Conservation (phyloP, 192 early-diverging fungal species). For the Allomyces macrogynus region DNA sequence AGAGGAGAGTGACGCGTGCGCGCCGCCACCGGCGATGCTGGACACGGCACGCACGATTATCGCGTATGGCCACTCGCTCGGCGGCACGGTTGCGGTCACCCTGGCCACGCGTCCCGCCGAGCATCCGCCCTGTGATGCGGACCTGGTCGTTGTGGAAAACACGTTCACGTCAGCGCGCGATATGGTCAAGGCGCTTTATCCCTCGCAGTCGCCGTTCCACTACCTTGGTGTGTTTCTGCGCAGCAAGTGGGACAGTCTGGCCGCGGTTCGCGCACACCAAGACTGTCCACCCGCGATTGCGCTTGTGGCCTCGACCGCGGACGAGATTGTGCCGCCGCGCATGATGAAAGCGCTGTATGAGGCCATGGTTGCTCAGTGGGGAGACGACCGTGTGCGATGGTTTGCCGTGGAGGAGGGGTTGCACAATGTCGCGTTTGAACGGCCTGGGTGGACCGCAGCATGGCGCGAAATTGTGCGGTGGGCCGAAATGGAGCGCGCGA, state of each 20-base stretch:
- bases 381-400: not conserved
- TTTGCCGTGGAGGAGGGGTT: not conserved
- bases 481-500: not conserved
- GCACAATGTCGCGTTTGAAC: not conserved
- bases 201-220: constrained; percentile 14
- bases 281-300: constrained; percentile 8
- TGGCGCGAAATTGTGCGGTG: not conserved
- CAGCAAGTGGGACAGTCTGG: constrained; percentile 14
- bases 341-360: constrained; percentile 14
- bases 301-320: constrained; percentile 14
- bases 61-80: constrained; percentile 17
- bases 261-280: constrained; percentile 1
- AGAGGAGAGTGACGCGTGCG: not conserved
- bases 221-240: constrained; percentile 13
- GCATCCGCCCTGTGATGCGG: constrained; percentile 3
- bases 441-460: not conserved
- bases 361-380: not conserved
- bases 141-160: constrained; percentile 19
- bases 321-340: constrained; percentile 17
- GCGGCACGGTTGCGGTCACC: constrained; percentile 14
- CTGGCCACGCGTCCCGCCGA: constrained; percentile 5
- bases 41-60: constrained; percentile 1
- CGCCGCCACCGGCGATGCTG: constrained; percentile 8
- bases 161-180: constrained; percentile 15
- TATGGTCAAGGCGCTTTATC: constrained; percentile 16